These are phyloP conservation scores for Sporothrix variecibatus DNA, from an alignment of 2,329 filamentous ascomycete genomes.

Conservation along the genomic window DNA sequence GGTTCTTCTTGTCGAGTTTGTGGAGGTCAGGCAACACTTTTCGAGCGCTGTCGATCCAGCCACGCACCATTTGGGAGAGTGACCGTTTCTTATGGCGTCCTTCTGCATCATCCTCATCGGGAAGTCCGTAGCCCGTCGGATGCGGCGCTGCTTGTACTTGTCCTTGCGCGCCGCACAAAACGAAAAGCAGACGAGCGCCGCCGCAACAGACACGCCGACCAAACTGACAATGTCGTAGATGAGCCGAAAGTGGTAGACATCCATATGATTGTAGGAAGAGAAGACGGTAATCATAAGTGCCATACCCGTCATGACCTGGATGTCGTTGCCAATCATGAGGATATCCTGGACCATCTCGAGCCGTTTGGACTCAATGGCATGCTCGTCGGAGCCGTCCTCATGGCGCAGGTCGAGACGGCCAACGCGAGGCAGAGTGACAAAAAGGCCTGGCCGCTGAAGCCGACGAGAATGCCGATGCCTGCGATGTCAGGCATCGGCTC, in stretches of 20 bases:
- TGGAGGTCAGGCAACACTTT: not conserved
- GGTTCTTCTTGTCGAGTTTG: slow-evolving; percentile 21
- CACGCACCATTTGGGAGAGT: not conserved
- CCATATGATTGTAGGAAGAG: slow-evolving; percentile 33
- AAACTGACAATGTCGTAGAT: slow-evolving; percentile 41
- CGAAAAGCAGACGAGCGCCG: slow-evolving; percentile 39
- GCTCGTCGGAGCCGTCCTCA: slow-evolving; percentile 35
- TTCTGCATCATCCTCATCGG: not conserved
- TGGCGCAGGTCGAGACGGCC: slow-evolving; percentile 35
- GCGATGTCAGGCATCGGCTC: slow-evolving; percentile 38
- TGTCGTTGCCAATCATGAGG: slow-evolving; percentile 40
- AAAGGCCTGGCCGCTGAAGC: slow-evolving; percentile 4
- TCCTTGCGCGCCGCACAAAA: slow-evolving; percentile 16
- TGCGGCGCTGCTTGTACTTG: slow-evolving; percentile 15
- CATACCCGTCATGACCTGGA: slow-evolving; percentile 36
- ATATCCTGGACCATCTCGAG: slow-evolving; percentile 39
- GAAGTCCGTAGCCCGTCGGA: not conserved
- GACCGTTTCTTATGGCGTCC: not conserved
- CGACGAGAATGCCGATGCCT: slow-evolving; percentile 37
- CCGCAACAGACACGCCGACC: slow-evolving; percentile 39
- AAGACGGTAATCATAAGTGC: slow-evolving; percentile 39
- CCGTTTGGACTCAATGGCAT: slow-evolving; percentile 37
- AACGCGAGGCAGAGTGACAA: not conserved
- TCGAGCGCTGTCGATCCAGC: not conserved
- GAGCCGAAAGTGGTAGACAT: slow-evolving; percentile 39